Evolutionary conservation across 305 asterid genomes (phyloP), one percentile per base, ranked within the genome.

Genomic region (Fraxinus albicans): DNA sequence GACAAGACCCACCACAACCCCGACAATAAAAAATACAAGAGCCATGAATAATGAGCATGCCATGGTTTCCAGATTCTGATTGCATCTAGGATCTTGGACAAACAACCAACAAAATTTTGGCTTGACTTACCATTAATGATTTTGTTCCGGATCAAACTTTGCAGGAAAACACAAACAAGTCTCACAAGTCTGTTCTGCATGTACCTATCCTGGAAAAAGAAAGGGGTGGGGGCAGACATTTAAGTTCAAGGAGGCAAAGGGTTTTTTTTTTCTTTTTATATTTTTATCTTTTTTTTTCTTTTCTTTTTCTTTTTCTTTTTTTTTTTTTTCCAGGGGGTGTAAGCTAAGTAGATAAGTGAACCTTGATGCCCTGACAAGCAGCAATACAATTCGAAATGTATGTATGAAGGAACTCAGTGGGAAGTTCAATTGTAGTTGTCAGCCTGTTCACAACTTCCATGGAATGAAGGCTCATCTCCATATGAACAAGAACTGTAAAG

Each of bases 381-480:
- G 97, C 87, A 83, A 94, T 94, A 88, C 99, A 96, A 83, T 94
- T 96, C 55, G 98, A 92, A 79, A 96, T 96, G 85, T 96, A 94
- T 83, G 94, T 91, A 86, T 94, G 99, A 83, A 96, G 88, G 91
- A 94, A 96, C 88, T 91, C 98, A 6, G 98, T 94, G 19, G 99
- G 98, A 83, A 96, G 97, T 84, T 96, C 97, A 83, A 96, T 95
- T 29, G 98, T 91, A 19, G 97, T 93, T 29, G 99, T 94, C 81
- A 96, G 94, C 88, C 98, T 91, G 91, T 96, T 96, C 83, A 96
- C 99, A 80, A 96, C 99, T 91, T 96, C 99, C 98, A 96, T 96
- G 72, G 98, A 96, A 84, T 96, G 99, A 88, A 96, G 99, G 88
- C 99, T 96, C 99, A 96, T 96, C 87, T 96, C 99, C 99, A 96